phyloP scores from a whole-genome alignment of 495 filamentous ascomycete genomes.

The Darksidea phi region DNA sequence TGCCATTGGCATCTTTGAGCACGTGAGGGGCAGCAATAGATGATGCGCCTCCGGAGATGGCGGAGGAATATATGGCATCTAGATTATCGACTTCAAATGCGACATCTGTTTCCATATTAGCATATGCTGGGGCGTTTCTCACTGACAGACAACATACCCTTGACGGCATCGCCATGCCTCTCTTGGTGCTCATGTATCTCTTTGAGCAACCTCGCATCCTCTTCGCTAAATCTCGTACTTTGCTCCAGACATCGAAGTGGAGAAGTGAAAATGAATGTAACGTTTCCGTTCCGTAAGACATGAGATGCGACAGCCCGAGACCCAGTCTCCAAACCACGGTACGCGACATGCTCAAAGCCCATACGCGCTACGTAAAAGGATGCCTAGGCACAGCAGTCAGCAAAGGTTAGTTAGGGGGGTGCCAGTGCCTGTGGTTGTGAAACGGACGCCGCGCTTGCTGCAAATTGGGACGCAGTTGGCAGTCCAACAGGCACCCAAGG shows the following conservation, averaged over 20 bases:
- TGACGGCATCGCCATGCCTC: constrained; percentile 84
- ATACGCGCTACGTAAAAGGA: constrained; percentile 80
- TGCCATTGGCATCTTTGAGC: constrained; percentile 51
- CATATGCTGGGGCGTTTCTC: background rate
- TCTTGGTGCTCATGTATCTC: constrained; percentile 76
- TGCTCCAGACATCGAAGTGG: constrained; percentile 62
- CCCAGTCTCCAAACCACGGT: constrained; percentile 83
- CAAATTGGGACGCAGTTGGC: too few relatives aligned
- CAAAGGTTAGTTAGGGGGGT: too few relatives aligned
- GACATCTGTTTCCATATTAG: constrained; percentile 46
- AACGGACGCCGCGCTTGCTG: too few relatives aligned
- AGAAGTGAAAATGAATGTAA: constrained; percentile 81
- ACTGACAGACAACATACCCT: constrained; percentile 50
- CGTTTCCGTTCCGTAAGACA: constrained; percentile 72
- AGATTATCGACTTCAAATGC: constrained; percentile 88
- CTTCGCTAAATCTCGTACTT: constrained; percentile 49
- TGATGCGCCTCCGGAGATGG: constrained; percentile 67
- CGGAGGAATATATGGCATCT: constrained; percentile 66
- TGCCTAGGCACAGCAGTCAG: constrained; percentile 43
- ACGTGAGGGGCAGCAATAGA: constrained; percentile 58
- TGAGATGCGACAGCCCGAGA: constrained; percentile 71
- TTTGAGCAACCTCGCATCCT: constrained; percentile 57
- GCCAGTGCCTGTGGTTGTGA: too few relatives aligned
- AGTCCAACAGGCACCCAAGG: too few relatives aligned
- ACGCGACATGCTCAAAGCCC: constrained; percentile 78